phyloP scores from a whole-genome alignment of 2,329 filamentous ascomycete species.

The Neofusicoccum parvum region DNA sequence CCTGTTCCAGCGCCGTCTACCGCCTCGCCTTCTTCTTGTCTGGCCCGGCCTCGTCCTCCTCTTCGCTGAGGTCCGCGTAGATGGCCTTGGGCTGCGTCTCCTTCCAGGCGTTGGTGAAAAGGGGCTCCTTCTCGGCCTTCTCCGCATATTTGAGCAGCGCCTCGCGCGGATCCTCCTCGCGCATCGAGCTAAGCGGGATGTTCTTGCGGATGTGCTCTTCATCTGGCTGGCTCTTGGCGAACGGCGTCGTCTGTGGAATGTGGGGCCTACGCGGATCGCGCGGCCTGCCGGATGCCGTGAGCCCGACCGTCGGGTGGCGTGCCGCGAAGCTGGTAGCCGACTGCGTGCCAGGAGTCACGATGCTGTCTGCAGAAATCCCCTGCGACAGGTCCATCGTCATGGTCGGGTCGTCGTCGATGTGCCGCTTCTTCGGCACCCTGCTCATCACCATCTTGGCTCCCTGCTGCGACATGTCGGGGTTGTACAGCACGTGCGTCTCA shows the following conservation, averaged over 20 bases:
- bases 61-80: conserved; percentile 85
- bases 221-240: conserved; percentile 86
- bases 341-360: conserved; percentile 58
- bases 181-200: conserved; percentile 87
- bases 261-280: conserved; percentile 83
- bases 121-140: conserved; percentile 85
- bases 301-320: conserved; percentile 69
- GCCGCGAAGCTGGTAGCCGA: conserved; percentile 53
- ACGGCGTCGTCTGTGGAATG: conserved; percentile 81
- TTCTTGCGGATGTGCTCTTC: conserved; percentile 85
- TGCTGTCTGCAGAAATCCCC: conserved; percentile 80
- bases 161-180: conserved; percentile 94
- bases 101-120: conserved; percentile 94
- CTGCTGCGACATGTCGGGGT: conserved; percentile 70
- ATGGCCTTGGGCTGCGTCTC: conserved; percentile 89
- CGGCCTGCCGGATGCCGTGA: conserved; percentile 76
- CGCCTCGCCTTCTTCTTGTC: conserved; percentile 59
- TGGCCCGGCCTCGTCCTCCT: conserved; percentile 67
- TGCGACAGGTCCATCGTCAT: conserved; percentile 81
- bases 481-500: conserved; percentile 88
- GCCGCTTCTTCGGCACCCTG: conserved; percentile 88
- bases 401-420: conserved; percentile 89
- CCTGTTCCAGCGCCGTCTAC: conserved; percentile 14
- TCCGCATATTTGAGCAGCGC: conserved; percentile 94
- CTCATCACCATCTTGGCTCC: conserved; percentile 90